These are phyloP conservation scores for Taiozyma onychis DNA, from an alignment of 1,139 yeast genomes.

Conservation along the genomic window DNA sequence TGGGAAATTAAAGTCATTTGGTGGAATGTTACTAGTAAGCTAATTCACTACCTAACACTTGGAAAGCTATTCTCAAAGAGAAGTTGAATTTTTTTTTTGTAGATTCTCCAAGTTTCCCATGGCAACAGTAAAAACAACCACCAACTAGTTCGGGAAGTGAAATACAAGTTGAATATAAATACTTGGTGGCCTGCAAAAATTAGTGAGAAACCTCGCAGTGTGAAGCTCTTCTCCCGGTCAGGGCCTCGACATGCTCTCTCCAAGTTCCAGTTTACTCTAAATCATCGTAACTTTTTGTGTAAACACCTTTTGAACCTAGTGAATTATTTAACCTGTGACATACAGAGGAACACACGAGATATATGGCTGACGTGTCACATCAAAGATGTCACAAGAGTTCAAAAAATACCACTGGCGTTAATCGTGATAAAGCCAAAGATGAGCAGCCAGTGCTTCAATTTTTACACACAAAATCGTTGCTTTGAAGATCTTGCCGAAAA, in stretches of 20 bases:
- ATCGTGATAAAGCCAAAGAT: no score
- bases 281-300: not conserved
- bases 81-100: no score
- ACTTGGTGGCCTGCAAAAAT: no score
- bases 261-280: not conserved
- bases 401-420: not conserved
- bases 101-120: not conserved
- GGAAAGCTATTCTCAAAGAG: not conserved
- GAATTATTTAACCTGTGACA: not conserved
- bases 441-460: not conserved
- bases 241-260: not conserved
- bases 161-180: not conserved
- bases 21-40: no score
- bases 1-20: no score
- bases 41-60: not conserved
- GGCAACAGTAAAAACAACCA: not conserved
- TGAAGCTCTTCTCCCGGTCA: no score
- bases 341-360: not conserved
- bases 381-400: not conserved
- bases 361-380: not conserved
- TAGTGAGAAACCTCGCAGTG: no score
- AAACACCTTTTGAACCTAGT: not conserved
- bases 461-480: no score
- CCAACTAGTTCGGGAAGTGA: not conserved
- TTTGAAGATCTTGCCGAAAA: not conserved